Conservation (phyloP, 2,329 filamentous ascomycete genomes). For the Botrytis cinerea region DNA sequence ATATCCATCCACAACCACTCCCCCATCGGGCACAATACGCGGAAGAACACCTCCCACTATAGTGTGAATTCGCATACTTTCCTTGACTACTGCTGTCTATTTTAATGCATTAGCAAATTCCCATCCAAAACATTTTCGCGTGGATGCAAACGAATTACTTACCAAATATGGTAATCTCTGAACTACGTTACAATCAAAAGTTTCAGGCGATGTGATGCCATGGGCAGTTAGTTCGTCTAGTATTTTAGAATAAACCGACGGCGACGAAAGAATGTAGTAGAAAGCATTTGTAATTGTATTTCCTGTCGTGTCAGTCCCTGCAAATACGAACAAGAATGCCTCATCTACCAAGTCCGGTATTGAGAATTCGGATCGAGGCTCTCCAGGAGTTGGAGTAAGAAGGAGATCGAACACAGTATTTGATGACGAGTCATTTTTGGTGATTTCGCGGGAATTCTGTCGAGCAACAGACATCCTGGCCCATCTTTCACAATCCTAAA, state of each 20-base stretch:
- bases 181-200: background rate
- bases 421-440: background rate
- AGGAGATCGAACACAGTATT: constrained; percentile 1
- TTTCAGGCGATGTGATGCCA: background rate
- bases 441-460: background rate
- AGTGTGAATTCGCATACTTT: background rate
- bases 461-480: background rate
- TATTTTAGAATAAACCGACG: background rate
- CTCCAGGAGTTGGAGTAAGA: background rate
- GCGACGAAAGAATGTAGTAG: background rate
- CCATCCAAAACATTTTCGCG: background rate
- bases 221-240: background rate
- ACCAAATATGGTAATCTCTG: constrained; percentile 1
- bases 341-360: background rate
- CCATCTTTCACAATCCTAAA: constrained; percentile 2
- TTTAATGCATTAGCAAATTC: background rate
- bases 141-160: background rate
- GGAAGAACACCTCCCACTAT: background rate
- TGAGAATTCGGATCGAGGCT: background rate
- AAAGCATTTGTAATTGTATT: background rate
- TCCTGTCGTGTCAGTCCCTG: background rate
- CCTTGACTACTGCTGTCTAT: constrained; percentile 10
- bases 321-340: background rate
- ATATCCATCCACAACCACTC: background rate
- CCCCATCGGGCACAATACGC: background rate